phyloP scores from a whole-genome alignment of 2,329 filamentous ascomycete genomes.

The Aureobasidium sp. region DNA sequence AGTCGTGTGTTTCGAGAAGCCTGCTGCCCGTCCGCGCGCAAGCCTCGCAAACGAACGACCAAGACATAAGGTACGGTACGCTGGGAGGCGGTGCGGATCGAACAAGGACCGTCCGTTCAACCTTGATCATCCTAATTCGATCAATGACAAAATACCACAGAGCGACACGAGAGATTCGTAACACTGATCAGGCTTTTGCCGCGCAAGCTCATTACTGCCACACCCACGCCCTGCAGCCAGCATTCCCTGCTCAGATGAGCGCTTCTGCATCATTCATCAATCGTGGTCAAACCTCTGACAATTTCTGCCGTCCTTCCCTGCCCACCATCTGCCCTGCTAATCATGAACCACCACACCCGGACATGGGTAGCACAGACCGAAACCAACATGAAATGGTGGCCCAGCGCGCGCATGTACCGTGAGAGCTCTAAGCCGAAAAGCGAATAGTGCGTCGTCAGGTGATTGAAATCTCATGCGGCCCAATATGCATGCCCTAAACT shows the following conservation, averaged over 20 bases:
- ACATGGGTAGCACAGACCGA: constrained; percentile 14
- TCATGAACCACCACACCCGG: constrained; percentile 7
- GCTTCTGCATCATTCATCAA: neutral
- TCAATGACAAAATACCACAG: neutral
- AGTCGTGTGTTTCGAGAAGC: constrained; percentile 1
- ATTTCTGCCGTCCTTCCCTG: constrained; percentile 8
- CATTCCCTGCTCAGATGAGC: constrained; percentile 4
- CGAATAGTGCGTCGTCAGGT: constrained; percentile 13
- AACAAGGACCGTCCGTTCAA: constrained; percentile 8
- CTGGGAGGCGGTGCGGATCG: constrained; percentile 10
- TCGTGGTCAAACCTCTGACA: neutral
- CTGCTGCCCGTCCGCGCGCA: neutral
- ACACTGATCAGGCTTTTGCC: neutral
- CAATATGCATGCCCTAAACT: constrained; percentile 5
- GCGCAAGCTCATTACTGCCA: neutral
- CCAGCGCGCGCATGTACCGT: constrained; percentile 7
- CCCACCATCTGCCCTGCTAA: constrained; percentile 1
- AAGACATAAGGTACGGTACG: constrained; percentile 14
- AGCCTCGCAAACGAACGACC: constrained; percentile 1
- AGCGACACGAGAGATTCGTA: neutral
- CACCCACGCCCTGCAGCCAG: neutral
- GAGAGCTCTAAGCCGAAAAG: constrained; percentile 4
- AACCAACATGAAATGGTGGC: neutral
- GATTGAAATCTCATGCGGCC: constrained; percentile 13
- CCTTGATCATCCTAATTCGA: constrained; percentile 1